phyloP scores from a whole-genome alignment of 306 rosid species.

The Psophocarpus tetragonolobus region DNA sequence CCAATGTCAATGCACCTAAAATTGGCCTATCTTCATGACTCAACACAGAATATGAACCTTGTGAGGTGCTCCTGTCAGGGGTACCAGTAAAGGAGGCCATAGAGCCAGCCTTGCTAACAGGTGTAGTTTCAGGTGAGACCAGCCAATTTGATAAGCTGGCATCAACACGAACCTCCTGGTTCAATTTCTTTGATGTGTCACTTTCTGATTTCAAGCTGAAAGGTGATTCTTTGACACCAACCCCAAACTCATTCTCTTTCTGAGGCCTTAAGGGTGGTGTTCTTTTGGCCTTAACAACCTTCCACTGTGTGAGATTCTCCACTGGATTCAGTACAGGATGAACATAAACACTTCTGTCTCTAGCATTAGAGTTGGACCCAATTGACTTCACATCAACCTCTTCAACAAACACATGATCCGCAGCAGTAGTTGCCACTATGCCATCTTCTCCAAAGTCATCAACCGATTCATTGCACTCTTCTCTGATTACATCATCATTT shows the following conservation, averaged over 20 bases:
- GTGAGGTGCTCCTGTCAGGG: conserved; percentile 53
- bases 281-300: conserved; percentile 62
- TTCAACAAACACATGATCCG: conserved; percentile 39
- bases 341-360: conserved; percentile 77
- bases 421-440: conserved; percentile 21
- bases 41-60: conserved; percentile 58
- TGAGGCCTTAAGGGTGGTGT: conserved; percentile 46
- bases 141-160: conserved; percentile 94
- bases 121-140: conserved; percentile 55
- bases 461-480: conserved; percentile 30
- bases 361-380: conserved; percentile 47
- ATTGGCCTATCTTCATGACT: conserved; percentile 86
- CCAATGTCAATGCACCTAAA: conserved; percentile 80
- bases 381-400: conserved; percentile 48
- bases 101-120: conserved; percentile 42
- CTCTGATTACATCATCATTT: neutral
- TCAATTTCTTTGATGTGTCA: conserved; percentile 46
- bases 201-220: conserved; percentile 48
- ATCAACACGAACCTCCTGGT: conserved; percentile 68
- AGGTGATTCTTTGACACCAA: conserved; percentile 40
- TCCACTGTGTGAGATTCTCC: conserved; percentile 81
- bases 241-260: conserved; percentile 55
- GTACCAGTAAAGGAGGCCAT: conserved; percentile 30
- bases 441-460: conserved; percentile 46
- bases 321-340: conserved; percentile 85